These are phyloP conservation scores for Babesia divergens DNA, from an alignment of 169 alveolate species.

Conservation along the genomic window DNA sequence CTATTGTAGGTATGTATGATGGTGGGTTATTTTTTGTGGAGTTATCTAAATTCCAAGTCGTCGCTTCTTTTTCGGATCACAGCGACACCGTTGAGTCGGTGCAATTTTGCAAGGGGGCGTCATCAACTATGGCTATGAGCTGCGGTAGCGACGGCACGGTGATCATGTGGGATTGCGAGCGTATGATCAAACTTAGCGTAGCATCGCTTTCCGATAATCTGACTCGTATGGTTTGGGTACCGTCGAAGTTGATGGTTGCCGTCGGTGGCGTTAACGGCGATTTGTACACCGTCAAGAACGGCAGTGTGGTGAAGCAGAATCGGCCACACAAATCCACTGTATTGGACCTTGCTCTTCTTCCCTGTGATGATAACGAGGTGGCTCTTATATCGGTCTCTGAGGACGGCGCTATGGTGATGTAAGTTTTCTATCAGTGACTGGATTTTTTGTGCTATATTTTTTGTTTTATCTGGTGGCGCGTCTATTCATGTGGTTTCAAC, in stretches of 20 bases:
- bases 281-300: conserved; percentile 19
- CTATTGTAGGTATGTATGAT: conserved; percentile 16
- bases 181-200: conserved; percentile 11
- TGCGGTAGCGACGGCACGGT: conserved; percentile 41
- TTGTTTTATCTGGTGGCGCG: neutral
- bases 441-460: neutral
- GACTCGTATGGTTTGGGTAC: conserved; percentile 45
- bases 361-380: conserved; percentile 15
- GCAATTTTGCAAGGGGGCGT: conserved; percentile 10
- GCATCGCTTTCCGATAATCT: conserved; percentile 6
- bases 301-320: conserved; percentile 10
- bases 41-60: conserved; percentile 4
- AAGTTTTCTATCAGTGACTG: conserved; percentile 8
- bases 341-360: conserved; percentile 22
- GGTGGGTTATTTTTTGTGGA: conserved; percentile 23
- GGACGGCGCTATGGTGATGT: conserved; percentile 43
- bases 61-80: conserved; percentile 27
- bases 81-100: conserved; percentile 45
- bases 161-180: conserved; percentile 38
- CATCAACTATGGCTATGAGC: conserved; percentile 17
- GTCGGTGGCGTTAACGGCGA: conserved; percentile 14
- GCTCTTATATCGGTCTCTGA: conserved; percentile 44
- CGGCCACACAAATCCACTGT: conserved; percentile 36
- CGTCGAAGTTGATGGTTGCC: conserved; percentile 10
- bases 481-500: too few species aligned